phyloP scores from a whole-genome alignment of 177 flowering plant genomes.

The Vitis hybrid region DNA sequence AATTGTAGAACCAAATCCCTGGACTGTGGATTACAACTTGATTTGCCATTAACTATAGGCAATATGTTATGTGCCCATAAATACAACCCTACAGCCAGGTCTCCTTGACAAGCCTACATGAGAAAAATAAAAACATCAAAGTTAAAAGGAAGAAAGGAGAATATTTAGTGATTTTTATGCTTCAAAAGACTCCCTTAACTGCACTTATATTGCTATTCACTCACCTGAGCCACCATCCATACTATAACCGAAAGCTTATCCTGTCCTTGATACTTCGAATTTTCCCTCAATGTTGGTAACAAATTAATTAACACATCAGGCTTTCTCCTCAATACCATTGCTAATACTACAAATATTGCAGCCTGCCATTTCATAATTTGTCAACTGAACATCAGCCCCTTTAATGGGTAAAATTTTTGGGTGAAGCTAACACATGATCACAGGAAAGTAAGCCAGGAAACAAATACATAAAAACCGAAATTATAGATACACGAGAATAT shows the following conservation, averaged over 20 bases:
- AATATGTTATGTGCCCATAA: constrained; percentile 68
- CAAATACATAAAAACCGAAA: no score
- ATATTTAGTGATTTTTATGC: not conserved
- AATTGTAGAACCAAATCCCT: constrained; percentile 87
- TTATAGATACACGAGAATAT: no score
- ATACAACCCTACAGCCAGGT: constrained; percentile 66
- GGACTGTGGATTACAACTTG: constrained; percentile 67
- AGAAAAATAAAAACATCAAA: not conserved
- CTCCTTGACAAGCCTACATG: constrained; percentile 62
- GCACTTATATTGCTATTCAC: constrained; percentile 1
- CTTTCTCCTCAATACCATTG: constrained; percentile 76
- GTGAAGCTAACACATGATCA: no score
- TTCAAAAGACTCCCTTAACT: not conserved
- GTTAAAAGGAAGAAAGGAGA: not conserved
- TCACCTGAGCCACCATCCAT: constrained; percentile 80
- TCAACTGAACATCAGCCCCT: constrained; percentile 1
- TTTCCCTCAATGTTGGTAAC: constrained; percentile 63
- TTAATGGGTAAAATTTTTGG: not conserved
- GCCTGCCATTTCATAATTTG: constrained; percentile 51
- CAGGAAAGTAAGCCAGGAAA: no score
- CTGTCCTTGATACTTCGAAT: constrained; percentile 77
- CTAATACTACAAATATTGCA: constrained; percentile 79
- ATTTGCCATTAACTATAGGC: constrained; percentile 65
- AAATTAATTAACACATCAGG: constrained; percentile 67
- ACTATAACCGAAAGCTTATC: constrained; percentile 76